These are phyloP conservation scores for Exophiala bonariae DNA, from an alignment of 2,329 filamentous ascomycete genomes.

Conservation along the genomic window DNA sequence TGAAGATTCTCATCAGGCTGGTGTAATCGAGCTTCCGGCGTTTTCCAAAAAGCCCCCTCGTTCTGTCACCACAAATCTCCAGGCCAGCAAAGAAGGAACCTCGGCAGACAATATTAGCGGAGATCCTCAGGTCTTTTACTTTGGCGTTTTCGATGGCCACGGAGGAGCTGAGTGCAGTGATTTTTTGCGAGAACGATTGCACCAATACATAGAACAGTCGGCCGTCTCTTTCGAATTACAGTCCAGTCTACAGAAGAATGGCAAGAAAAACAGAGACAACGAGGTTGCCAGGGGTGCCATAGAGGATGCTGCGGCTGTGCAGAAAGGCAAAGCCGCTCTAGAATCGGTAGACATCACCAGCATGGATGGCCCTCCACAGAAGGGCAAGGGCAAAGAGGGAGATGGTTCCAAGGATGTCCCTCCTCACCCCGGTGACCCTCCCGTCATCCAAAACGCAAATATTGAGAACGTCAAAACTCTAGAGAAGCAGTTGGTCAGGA, in stretches of 20 bases:
- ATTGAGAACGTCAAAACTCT: constrained; percentile 65
- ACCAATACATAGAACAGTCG: constrained; percentile 83
- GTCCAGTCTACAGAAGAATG: constrained; percentile 64
- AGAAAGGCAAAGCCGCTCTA: constrained; percentile 17
- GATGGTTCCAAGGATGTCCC: constrained; percentile 24
- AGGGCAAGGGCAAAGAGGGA: constrained; percentile 31
- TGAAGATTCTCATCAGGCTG: constrained; percentile 91
- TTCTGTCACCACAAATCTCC: constrained; percentile 47
- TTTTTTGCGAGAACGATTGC: constrained; percentile 80
- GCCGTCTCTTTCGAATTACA: constrained; percentile 73
- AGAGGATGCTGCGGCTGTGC: constrained; percentile 16
- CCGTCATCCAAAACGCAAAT: constrained; percentile 55
- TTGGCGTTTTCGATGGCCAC: constrained; percentile 94
- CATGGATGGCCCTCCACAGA: constrained; percentile 9
- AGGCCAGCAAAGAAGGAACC: constrained; percentile 43
- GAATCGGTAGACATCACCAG: constrained; percentile 13
- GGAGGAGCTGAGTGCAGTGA: constrained; percentile 85
- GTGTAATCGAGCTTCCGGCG: constrained; percentile 87
- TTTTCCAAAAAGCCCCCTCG: constrained; percentile 83
- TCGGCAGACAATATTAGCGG: constrained; percentile 73
- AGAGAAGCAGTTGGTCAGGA: constrained; percentile 68
- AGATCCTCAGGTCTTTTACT: constrained; percentile 96
- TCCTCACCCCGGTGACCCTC: constrained; percentile 35
- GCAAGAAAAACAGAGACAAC: constrained; percentile 8
- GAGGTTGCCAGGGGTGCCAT: constrained; percentile 3